phyloP scores from a whole-genome alignment of 176 grass and related monocot species.

The Musa acuminata region DNA sequence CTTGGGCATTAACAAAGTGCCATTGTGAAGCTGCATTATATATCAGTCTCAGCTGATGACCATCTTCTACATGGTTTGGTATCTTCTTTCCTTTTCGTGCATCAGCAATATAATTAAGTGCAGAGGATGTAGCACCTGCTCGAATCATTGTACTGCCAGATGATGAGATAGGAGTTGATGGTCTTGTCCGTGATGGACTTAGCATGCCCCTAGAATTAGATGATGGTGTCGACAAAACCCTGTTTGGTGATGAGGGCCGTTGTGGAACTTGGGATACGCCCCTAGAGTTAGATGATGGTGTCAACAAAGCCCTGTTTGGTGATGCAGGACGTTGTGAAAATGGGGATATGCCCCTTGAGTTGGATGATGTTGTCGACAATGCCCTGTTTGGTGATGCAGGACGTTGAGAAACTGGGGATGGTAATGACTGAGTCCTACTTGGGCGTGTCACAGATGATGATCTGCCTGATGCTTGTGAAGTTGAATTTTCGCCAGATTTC shows the following conservation, averaged over 20 bases:
- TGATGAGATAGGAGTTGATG: slow-evolving; percentile 69
- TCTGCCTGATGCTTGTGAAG: slow-evolving; percentile 52
- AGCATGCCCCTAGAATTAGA: not conserved
- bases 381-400: slow-evolving; percentile 34
- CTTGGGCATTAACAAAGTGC: slow-evolving; percentile 77
- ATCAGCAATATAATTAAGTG: slow-evolving; percentile 61
- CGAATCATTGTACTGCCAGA: slow-evolving; percentile 47
- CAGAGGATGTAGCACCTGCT: slow-evolving; percentile 36
- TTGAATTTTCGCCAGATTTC: slow-evolving; percentile 28
- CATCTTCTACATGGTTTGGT: slow-evolving; percentile 59
- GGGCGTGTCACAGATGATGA: slow-evolving; percentile 37
- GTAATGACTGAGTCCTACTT: slow-evolving; percentile 58
- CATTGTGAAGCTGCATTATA: slow-evolving; percentile 80
- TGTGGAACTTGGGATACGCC: not conserved
- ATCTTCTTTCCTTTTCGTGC: slow-evolving; percentile 62
- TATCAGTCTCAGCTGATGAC: slow-evolving; percentile 65
- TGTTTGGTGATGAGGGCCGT: not conserved
- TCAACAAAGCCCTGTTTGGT: not conserved
- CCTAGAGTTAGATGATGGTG: not conserved
- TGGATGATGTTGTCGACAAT: slow-evolving; percentile 1
- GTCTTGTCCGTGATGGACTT: slow-evolving; percentile 34
- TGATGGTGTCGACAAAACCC: not conserved
- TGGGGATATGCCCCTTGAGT: not conserved
- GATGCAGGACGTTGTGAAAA: not conserved
- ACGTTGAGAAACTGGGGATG: slow-evolving; percentile 33